Conservation (phyloP, 768 basidiomycete species). For the Tylopilus felleus region DNA sequence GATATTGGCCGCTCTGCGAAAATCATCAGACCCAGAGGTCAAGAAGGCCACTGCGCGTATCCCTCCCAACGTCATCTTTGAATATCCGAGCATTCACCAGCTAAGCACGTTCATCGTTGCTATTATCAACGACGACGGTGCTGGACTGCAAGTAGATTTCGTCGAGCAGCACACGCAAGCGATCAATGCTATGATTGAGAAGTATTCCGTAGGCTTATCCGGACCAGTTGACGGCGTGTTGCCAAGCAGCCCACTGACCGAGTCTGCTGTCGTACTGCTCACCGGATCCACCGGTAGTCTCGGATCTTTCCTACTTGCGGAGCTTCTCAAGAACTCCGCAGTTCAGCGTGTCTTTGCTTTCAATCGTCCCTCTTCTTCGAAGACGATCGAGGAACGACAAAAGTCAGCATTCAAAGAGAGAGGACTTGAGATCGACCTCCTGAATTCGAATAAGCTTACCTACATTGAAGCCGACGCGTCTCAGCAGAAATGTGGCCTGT, state of each 20-base stretch:
- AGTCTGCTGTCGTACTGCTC: too few species aligned
- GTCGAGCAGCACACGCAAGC: conserved; percentile 9
- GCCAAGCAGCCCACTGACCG: not conserved
- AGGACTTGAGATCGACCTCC: too few species aligned
- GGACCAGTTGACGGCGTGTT: conserved; percentile 11
- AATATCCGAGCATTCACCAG: conserved; percentile 39
- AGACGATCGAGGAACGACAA: too few species aligned
- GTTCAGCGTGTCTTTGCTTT: too few species aligned
- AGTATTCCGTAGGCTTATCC: conserved; percentile 31
- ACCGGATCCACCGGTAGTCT: too few species aligned
- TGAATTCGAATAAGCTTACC: too few species aligned
- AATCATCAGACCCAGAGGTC: conserved; percentile 27
- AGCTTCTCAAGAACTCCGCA: too few species aligned
- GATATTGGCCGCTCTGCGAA: conserved; percentile 26
- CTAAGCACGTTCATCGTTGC: conserved; percentile 24
- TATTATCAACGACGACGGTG: conserved; percentile 3
- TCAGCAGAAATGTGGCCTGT: too few species aligned
- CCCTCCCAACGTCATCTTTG: conserved; percentile 33
- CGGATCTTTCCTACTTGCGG: too few species aligned
- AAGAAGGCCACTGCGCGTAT: conserved; percentile 27
- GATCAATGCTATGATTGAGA: conserved; percentile 40
- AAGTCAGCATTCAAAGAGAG: too few species aligned
- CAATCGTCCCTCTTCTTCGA: too few species aligned
- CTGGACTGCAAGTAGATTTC: not conserved
- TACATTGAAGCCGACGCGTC: too few species aligned